Percentiles rank a stretch among this genome's conserved stretches.
phyloP scores from a whole-genome alignment of 352 stramenopile genomes.

The Phytophthora litchii region DNA sequence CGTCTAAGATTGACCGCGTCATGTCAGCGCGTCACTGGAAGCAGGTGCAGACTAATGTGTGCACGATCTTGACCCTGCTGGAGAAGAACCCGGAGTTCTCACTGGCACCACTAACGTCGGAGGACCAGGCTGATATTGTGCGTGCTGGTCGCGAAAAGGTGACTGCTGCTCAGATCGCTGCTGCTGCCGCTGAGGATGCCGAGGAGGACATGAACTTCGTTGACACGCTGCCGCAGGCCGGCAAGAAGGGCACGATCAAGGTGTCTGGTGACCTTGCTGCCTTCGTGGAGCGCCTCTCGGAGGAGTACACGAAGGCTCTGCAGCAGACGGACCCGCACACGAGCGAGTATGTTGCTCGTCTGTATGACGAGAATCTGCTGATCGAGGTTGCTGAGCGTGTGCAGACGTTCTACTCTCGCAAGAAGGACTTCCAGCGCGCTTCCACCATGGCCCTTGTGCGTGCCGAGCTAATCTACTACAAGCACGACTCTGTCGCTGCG shows the following conservation, averaged over 20 bases:
- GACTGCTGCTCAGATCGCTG: conserved; percentile 61
- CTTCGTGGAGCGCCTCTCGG: conserved; percentile 93
- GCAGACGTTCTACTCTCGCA: conserved; percentile 92
- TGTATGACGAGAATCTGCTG: conserved; percentile 94
- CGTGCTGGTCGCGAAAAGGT: conserved; percentile 73
- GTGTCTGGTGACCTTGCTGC: conserved; percentile 88
- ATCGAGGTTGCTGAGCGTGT: conserved; percentile 87
- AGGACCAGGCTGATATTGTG: conserved; percentile 88
- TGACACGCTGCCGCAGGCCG: conserved; percentile 70
- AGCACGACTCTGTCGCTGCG: conserved; percentile 93
- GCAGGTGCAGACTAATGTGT: conserved; percentile 65
- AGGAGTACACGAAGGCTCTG: conserved; percentile 99
- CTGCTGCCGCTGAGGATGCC: conserved; percentile 60
- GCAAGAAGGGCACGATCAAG: conserved; percentile 83
- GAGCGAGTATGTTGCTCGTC: conserved; percentile 93
- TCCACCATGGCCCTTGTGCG: conserved; percentile 91
- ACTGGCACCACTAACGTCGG: conserved; percentile 70
- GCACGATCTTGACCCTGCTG: conserved; percentile 71
- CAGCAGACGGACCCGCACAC: conserved; percentile 97
- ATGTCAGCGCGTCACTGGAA: conserved; percentile 86
- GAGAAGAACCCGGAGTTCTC: conserved; percentile 86
- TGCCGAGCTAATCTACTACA: conserved; percentile 97
- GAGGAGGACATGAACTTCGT: conserved; percentile 90
- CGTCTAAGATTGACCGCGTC: conserved; percentile 85
- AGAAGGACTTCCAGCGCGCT: conserved; percentile 75